Conservation (phyloP, 1,284 basidiomycete species). For the Austroboletus rostrupii region DNA sequence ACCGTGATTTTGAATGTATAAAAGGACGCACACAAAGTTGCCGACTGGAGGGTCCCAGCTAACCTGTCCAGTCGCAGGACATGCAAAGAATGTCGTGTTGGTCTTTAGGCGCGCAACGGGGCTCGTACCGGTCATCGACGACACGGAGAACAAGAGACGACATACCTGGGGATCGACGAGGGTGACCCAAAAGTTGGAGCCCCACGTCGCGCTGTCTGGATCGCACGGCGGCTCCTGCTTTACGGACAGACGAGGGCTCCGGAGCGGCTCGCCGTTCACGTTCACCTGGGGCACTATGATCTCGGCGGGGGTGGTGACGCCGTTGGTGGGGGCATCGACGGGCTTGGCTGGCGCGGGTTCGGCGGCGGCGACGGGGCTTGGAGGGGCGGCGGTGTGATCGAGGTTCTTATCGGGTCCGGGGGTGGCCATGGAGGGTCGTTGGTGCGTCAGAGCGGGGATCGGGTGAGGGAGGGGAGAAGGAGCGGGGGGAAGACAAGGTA, state of each 20-base stretch:
- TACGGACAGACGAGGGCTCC: slow-evolving; percentile 29
- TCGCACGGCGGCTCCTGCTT: slow-evolving; percentile 19
- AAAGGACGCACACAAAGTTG: slow-evolving; percentile 70
- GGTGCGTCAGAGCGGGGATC: slow-evolving; percentile 10
- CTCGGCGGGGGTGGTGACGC: slow-evolving; percentile 9
- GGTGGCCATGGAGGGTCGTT: slow-evolving; percentile 21
- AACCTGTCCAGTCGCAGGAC: slow-evolving; percentile 87
- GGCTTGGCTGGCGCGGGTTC: slow-evolving; percentile 5
- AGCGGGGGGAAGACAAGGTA: slow-evolving; percentile 8
- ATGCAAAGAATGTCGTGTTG: slow-evolving; percentile 84
- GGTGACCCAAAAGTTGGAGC: slow-evolving; percentile 85
- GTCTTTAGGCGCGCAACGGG: slow-evolving; percentile 44
- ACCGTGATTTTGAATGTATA: slow-evolving; percentile 11
- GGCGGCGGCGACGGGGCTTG: slow-evolving; percentile 5
- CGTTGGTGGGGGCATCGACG: slow-evolving; percentile 12
- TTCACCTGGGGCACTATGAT: slow-evolving; percentile 33
- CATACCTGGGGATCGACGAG: slow-evolving; percentile 75
- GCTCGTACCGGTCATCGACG: slow-evolving; percentile 11
- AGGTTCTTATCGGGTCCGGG: slow-evolving; percentile 23
- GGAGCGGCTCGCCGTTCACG: slow-evolving; percentile 30
- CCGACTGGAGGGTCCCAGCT: slow-evolving; percentile 91
- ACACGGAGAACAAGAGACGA: slow-evolving; percentile 12
- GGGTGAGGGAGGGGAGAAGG: slow-evolving; percentile 5
- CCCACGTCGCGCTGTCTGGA: slow-evolving; percentile 45
- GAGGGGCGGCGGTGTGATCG: slow-evolving; percentile 19